These are phyloP conservation scores for Cyclotella sp. DNA, from an alignment of 108 stramenopile species.

Conservation along the genomic window DNA sequence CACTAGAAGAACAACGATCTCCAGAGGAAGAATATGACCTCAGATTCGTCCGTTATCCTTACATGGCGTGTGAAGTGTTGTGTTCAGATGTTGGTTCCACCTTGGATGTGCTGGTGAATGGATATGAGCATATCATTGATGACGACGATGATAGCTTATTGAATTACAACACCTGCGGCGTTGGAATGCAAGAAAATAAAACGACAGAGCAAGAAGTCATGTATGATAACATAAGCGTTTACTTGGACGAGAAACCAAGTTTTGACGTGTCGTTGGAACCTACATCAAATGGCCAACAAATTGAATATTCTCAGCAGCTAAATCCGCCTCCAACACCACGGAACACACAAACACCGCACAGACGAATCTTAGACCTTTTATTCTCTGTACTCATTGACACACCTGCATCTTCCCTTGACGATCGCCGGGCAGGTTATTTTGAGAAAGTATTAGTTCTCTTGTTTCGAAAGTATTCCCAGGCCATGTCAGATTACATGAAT, in stretches of 20 bases:
- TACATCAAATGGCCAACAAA: neutral
- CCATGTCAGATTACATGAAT: slow-evolving; percentile 75
- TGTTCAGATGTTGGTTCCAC: slow-evolving; percentile 92
- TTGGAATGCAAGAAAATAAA: neutral
- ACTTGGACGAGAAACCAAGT: slow-evolving; percentile 4
- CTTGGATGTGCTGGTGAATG: slow-evolving; percentile 80
- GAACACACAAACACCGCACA: slow-evolving; percentile 6
- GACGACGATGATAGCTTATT: slow-evolving; percentile 41
- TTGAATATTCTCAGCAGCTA: neutral
- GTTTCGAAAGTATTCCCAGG: slow-evolving; percentile 69
- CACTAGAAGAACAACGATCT: slow-evolving; percentile 27
- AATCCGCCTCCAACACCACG: slow-evolving; percentile 5
- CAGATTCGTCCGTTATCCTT: slow-evolving; percentile 81
- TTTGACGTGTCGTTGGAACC: neutral
- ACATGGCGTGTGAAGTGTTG: slow-evolving; percentile 97
- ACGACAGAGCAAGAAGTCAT: neutral
- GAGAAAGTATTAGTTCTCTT: slow-evolving; percentile 89
- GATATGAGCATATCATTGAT: slow-evolving; percentile 53
- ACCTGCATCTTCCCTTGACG: slow-evolving; percentile 76
- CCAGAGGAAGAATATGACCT: slow-evolving; percentile 54
- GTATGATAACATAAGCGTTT: slow-evolving; percentile 19
- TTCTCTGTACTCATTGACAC: slow-evolving; percentile 81
- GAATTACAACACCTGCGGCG: slow-evolving; percentile 12
- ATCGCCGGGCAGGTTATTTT: slow-evolving; percentile 94
- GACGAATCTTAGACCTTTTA: slow-evolving; percentile 68